These are phyloP conservation scores for Lodderomyces jiufengensis DNA, from an alignment of 1,139 yeast genomes.

Conservation along the genomic window DNA sequence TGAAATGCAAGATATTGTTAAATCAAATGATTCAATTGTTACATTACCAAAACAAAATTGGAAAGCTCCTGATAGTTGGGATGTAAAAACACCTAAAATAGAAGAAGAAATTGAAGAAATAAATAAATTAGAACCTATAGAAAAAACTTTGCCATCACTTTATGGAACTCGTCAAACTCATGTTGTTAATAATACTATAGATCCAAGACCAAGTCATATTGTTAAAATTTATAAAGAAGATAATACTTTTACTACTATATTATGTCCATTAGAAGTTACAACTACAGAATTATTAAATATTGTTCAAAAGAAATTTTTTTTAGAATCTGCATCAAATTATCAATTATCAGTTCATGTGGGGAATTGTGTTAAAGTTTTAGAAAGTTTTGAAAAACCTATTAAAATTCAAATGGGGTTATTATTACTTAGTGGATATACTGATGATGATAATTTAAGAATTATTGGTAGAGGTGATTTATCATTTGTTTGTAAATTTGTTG, in stretches of 20 bases:
- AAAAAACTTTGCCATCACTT: slow-evolving; percentile 25
- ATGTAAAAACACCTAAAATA: slow-evolving; percentile 41
- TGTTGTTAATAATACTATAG: slow-evolving; percentile 20
- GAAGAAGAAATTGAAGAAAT: slow-evolving; percentile 4
- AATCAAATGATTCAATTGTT: slow-evolving; percentile 18
- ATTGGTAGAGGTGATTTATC: slow-evolving; percentile 88
- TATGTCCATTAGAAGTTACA: slow-evolving; percentile 72
- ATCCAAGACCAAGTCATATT: slow-evolving; percentile 40
- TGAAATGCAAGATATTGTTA: slow-evolving; percentile 54
- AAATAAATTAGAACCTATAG: slow-evolving; percentile 3
- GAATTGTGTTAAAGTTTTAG: slow-evolving; percentile 69
- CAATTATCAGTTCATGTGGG: slow-evolving; percentile 81
- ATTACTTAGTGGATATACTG: slow-evolving; percentile 75
- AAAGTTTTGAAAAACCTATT: slow-evolving; percentile 73
- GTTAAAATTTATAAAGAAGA: slow-evolving; percentile 75
- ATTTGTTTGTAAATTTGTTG: slow-evolving; percentile 78
- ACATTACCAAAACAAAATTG: slow-evolving; percentile 26
- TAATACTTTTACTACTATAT: slow-evolving; percentile 76
- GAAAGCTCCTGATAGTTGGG: slow-evolving; percentile 84
- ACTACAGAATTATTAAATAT: slow-evolving; percentile 69
- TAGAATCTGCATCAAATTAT: slow-evolving; percentile 66
- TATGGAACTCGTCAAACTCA: slow-evolving; percentile 33
- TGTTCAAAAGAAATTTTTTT: slow-evolving; percentile 72
- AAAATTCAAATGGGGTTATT: slow-evolving; percentile 72
- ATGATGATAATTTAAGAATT: slow-evolving; percentile 68